These are phyloP conservation scores for Parasitella parasitica DNA, from an alignment of 371 early-diverging fungal species.

Conservation along the genomic window DNA sequence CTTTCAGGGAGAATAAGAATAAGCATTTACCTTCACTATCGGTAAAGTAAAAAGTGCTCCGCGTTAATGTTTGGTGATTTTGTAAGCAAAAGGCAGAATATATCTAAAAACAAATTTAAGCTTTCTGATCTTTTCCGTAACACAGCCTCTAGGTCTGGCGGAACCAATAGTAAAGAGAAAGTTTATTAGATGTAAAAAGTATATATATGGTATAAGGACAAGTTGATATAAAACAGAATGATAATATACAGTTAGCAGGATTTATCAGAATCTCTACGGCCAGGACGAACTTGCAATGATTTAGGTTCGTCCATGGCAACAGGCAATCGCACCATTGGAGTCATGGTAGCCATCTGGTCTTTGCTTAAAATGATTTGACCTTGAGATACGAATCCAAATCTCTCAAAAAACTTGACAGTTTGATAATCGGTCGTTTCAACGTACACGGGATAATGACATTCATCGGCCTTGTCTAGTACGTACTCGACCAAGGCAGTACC, in stretches of 20 bases:
- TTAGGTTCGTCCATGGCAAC: constrained; percentile 13
- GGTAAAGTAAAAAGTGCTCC: not conserved
- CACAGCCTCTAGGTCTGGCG: not conserved
- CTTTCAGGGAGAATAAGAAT: too few relatives aligned
- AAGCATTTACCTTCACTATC: too few relatives aligned
- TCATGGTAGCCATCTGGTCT: constrained; percentile 11
- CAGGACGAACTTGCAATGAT: constrained; percentile 39
- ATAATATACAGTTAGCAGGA: not conserved
- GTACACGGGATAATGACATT: constrained; percentile 86
- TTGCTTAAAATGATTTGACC: constrained; percentile 17
- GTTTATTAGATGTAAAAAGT: not conserved
- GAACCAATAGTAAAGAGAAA: not conserved
- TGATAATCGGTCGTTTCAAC: constrained; percentile 82
- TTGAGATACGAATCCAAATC: constrained; percentile 32
- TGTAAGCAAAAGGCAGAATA: not conserved
- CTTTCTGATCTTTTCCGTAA: not conserved
- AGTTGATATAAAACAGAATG: not conserved
- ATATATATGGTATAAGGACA: not conserved
- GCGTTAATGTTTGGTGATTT: not conserved
- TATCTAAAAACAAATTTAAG: not conserved
- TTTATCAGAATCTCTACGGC: constrained; percentile 28
- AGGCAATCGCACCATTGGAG: constrained; percentile 39
- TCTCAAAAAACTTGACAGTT: constrained; percentile 66
- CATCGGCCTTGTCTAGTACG: constrained; percentile 59
- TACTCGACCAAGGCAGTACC: constrained; percentile 37